Conservation (phyloP, 1,284 basidiomycete genomes). For the Singerocomus rubriflavus region DNA sequence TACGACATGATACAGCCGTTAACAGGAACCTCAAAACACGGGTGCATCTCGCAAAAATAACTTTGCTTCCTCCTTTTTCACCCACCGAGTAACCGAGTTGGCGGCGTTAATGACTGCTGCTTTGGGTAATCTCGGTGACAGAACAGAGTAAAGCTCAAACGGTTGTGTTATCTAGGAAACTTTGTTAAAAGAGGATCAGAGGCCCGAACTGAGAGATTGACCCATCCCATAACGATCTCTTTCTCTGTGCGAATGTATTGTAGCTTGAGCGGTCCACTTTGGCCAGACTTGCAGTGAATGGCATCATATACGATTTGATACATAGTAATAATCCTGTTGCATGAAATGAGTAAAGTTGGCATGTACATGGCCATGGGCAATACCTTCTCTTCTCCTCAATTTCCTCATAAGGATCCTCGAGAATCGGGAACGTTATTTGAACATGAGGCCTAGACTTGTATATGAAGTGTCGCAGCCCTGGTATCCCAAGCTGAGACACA, state of each 20-base stretch:
- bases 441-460: conserved; percentile 90
- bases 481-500: conserved; percentile 73
- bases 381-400: conserved; percentile 59
- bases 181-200: neutral
- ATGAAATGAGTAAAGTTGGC: conserved; percentile 7
- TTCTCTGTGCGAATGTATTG: conserved; percentile 81
- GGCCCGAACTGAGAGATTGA: conserved; percentile 36
- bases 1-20: neutral
- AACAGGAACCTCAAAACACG: conserved; percentile 60
- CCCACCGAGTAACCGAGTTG: conserved; percentile 87
- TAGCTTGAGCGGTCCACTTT: conserved; percentile 72
- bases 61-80: conserved; percentile 78
- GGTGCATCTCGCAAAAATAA: conserved; percentile 88
- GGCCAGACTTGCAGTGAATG: conserved; percentile 82
- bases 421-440: conserved; percentile 81
- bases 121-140: conserved; percentile 84
- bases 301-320: conserved; percentile 85
- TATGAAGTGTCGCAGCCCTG: conserved; percentile 89
- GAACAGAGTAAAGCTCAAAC: conserved; percentile 87
- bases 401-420: conserved; percentile 79
- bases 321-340: conserved; percentile 67
- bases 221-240: conserved; percentile 91
- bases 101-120: conserved; percentile 82
- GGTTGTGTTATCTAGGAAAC: conserved; percentile 77
- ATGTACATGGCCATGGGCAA: neutral